These are phyloP conservation scores for Tagetes patula DNA, from an alignment of 129 eudicot genomes.

Conservation along the genomic window DNA sequence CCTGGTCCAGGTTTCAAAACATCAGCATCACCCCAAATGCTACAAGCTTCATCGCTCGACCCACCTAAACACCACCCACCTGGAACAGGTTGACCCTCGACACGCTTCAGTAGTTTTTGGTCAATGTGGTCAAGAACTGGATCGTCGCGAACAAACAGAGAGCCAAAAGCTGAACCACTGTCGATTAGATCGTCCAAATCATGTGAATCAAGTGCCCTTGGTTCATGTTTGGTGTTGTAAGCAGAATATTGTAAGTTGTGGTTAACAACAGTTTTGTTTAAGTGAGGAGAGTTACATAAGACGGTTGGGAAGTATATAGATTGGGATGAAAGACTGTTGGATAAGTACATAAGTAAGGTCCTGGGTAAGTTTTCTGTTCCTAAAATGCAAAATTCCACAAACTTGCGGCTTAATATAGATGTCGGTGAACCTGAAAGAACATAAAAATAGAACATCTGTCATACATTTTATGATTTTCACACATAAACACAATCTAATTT, in stretches of 20 bases:
- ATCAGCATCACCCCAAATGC: conserved; percentile 90
- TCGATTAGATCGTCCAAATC: conserved; percentile 46
- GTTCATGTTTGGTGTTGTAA: conserved; percentile 42
- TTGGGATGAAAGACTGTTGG: conserved; percentile 71
- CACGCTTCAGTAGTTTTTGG: conserved; percentile 53
- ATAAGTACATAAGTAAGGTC: conserved; percentile 79
- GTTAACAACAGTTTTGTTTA: conserved; percentile 68
- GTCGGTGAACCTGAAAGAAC: conserved; percentile 64
- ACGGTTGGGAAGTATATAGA: conserved; percentile 79
- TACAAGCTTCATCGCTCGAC: conserved; percentile 42
- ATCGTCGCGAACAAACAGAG: conserved; percentile 57
- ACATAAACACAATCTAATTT: neutral
- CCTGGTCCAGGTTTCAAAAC: conserved; percentile 84
- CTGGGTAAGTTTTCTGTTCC: conserved; percentile 92
- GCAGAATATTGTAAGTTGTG: conserved; percentile 58
- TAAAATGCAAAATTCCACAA: conserved; percentile 69
- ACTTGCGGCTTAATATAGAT: conserved; percentile 71
- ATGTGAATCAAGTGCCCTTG: conserved; percentile 45
- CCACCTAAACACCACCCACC: conserved; percentile 99
- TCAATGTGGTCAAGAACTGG: conserved; percentile 79
- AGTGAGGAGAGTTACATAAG: conserved; percentile 66
- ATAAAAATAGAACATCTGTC: neutral
- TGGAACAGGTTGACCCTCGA: conserved; percentile 61
- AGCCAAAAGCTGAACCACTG: conserved; percentile 88
- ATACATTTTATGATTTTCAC: neutral